Conservation (phyloP, 805 yeast species). For the Starmerella gropengiesseri region DNA sequence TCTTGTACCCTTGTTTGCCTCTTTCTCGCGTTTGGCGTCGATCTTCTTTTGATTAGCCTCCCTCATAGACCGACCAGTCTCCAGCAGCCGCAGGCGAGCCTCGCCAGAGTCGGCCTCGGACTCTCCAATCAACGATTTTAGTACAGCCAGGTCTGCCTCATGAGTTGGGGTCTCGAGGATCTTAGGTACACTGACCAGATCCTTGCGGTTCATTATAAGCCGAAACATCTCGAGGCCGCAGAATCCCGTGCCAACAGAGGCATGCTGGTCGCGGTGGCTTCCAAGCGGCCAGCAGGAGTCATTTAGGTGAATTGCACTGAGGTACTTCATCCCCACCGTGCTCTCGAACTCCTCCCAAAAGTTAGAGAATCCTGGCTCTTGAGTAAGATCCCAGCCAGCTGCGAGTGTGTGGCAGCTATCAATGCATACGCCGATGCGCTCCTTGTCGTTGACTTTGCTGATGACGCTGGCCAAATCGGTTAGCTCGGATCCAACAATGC, state of each 20-base stretch:
- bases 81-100: conserved; percentile 41
- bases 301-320: conserved; percentile 76
- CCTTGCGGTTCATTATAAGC: conserved; percentile 55
- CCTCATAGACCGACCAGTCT: conserved; percentile 58
- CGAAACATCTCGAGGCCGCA: conserved; percentile 79
- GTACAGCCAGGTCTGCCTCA: conserved; percentile 55
- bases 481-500: conserved; percentile 66
- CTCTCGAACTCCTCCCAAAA: conserved; percentile 74
- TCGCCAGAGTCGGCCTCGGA: conserved; percentile 40
- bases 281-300: conserved; percentile 92
- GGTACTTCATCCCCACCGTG: conserved; percentile 60
- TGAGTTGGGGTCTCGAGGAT: conserved; percentile 62
- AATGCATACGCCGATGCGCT: conserved; percentile 86
- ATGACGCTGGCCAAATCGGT: conserved; percentile 70
- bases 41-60: conserved; percentile 55
- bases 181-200: conserved; percentile 59
- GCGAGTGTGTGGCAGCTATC: conserved; percentile 97
- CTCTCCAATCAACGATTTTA: conserved; percentile 70
- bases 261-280: conserved; percentile 85
- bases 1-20: background rate
- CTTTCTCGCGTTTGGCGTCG: conserved; percentile 41
- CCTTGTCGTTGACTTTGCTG: conserved; percentile 64
- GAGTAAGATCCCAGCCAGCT: conserved; percentile 84
- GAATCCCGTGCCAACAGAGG: conserved; percentile 79
- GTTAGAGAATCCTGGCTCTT: conserved; percentile 42